Evolutionary conservation across 2,329 filamentous ascomycete genomes (phyloP).

Genomic region (Trichoderma hamatum): DNA sequence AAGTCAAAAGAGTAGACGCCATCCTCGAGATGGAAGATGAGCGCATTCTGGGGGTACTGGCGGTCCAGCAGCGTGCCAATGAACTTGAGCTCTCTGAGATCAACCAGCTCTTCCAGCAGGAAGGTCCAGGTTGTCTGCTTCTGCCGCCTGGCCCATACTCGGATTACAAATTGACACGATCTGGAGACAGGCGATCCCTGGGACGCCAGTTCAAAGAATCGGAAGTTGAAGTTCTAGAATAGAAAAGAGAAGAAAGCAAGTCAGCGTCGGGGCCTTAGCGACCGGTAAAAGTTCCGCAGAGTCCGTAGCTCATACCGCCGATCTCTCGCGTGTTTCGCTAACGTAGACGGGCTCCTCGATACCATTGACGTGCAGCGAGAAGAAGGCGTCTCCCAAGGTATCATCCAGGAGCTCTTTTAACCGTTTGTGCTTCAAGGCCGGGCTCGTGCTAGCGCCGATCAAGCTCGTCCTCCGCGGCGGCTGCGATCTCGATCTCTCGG

Average conservation of each 20-base stretch:
- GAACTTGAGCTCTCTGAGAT: conserved; percentile 75
- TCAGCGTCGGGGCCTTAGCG: conserved; percentile 18
- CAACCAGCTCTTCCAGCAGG: conserved; percentile 72
- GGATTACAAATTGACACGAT: conserved; percentile 65
- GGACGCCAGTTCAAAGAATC: conserved; percentile 74
- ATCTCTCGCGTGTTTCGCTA: conserved; percentile 76
- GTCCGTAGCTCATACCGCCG: conserved; percentile 57
- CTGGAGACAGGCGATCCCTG: conserved; percentile 68
- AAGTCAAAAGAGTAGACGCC: conserved; percentile 84
- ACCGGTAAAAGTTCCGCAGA: neutral
- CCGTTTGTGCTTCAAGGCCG: conserved; percentile 67
- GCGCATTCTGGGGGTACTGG: conserved; percentile 76
- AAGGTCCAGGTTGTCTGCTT: conserved; percentile 57
- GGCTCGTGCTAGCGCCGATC: conserved; percentile 51
- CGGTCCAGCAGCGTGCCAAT: conserved; percentile 72
- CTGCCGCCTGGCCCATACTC: conserved; percentile 70
- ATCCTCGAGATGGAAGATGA: conserved; percentile 83
- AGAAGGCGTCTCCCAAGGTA: conserved; percentile 84
- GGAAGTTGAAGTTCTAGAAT: conserved; percentile 78
- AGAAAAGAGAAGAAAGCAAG: neutral
- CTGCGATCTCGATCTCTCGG: conserved; percentile 17
- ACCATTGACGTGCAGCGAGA: conserved; percentile 73
- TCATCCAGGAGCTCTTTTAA: conserved; percentile 72
- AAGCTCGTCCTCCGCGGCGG: conserved; percentile 53
- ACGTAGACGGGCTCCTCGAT: conserved; percentile 80